phyloP scores from a whole-genome alignment of 2,329 filamentous ascomycete species.

The Colletotrichum sp. region DNA sequence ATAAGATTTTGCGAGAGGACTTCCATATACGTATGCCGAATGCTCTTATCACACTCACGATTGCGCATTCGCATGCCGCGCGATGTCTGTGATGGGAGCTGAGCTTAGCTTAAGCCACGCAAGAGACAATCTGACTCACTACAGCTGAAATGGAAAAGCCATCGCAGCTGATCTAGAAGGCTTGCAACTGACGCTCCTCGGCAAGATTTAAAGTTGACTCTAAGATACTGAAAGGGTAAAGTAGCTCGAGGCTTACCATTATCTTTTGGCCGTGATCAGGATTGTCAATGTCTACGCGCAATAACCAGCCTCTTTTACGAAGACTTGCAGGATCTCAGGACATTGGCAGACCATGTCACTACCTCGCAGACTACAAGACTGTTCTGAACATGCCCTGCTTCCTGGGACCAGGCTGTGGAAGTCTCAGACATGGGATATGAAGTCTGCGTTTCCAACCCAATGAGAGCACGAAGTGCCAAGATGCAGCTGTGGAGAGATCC shows the following conservation, averaged over 20 bases:
- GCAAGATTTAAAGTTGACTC: not conserved
- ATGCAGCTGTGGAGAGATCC: not conserved
- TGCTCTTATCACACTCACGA: not conserved
- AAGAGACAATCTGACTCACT: not conserved
- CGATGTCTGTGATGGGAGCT: not conserved
- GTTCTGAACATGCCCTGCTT: not conserved
- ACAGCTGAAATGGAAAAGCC: not conserved
- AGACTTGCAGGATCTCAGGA: accelerated
- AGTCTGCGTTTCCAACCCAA: not conserved
- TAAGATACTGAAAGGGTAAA: not conserved
- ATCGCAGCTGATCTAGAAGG: not conserved
- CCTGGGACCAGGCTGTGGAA: not conserved
- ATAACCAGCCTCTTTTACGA: not conserved
- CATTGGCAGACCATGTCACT: accelerated
- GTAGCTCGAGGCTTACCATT: not conserved
- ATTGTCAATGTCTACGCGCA: not conserved
- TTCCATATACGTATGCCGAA: not conserved
- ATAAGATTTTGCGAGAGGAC: not conserved
- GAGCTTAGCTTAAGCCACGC: not conserved
- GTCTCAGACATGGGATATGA: not conserved
- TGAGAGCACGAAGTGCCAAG: not conserved
- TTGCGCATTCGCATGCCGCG: not conserved
- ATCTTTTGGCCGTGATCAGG: not conserved
- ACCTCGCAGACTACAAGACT: not conserved
- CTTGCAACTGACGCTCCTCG: not conserved